A percentile compares a stretch with the other conserved stretches of the same genome.
Conservation (phyloP, 2,329 filamentous ascomycete species). For the Pseudocercospora fijiensis region DNA sequence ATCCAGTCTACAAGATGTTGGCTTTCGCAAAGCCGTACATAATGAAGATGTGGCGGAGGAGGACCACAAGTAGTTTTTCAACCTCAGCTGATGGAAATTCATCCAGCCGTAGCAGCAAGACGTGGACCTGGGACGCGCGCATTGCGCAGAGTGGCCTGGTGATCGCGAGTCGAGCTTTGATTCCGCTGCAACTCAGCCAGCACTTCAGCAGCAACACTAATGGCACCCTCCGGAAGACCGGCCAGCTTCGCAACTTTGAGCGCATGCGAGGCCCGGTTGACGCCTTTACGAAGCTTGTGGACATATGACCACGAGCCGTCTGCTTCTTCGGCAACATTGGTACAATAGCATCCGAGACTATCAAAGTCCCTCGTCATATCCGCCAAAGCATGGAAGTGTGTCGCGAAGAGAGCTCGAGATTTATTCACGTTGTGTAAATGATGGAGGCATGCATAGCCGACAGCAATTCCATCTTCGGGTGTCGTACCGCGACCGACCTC, state of each 20-base stretch:
- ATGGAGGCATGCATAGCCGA: constrained; percentile 83
- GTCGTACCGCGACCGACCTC: constrained; percentile 95
- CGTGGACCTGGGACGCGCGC: not conserved
- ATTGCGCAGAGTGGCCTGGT: not conserved
- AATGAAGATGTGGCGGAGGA: not conserved
- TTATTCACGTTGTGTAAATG: constrained; percentile 76
- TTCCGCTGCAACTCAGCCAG: constrained; percentile 40
- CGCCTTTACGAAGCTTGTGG: constrained; percentile 74
- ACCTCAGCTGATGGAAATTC: not conserved
- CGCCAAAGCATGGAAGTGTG: constrained; percentile 84
- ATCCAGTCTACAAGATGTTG: too few species aligned
- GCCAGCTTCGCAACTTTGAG: constrained; percentile 91
- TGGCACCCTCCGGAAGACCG: constrained; percentile 69
- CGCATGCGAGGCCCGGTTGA: constrained; percentile 86
- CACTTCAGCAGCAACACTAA: constrained; percentile 64
- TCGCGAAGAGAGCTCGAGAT: constrained; percentile 85
- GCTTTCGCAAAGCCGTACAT: not conserved
- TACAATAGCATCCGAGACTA: constrained; percentile 75
- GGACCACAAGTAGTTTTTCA: not conserved
- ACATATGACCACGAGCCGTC: constrained; percentile 75
- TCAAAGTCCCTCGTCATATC: constrained; percentile 67
- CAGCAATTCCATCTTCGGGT: constrained; percentile 83
- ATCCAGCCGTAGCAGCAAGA: not conserved
- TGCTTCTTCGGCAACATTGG: constrained; percentile 74
- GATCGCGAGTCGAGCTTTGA: not conserved